Percentiles rank a stretch among this genome's conserved stretches.
Conservation (phyloP, 2,329 filamentous ascomycete genomes). For the Pyrenophora seminiperda region DNA sequence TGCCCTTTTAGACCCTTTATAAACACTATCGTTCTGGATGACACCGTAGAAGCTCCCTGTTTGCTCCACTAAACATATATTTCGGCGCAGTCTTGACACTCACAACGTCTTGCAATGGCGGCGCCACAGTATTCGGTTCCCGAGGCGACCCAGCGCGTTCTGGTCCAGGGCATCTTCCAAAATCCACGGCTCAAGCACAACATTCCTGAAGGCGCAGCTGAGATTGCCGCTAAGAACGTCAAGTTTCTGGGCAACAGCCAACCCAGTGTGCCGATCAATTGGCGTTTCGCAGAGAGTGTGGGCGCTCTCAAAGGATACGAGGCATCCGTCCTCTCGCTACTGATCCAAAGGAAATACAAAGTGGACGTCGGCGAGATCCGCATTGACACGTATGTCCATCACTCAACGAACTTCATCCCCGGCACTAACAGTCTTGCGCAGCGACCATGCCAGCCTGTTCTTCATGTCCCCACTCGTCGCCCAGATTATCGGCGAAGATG, state of each 20-base stretch:
- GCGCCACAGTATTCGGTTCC: too few species aligned
- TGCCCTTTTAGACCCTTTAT: too few species aligned
- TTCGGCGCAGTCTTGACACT: too few species aligned
- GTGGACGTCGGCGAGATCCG: slow-evolving; percentile 48
- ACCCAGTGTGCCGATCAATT: slow-evolving; percentile 60
- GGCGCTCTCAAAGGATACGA: slow-evolving; percentile 57
- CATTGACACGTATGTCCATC: slow-evolving; percentile 53
- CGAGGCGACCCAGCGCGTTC: too few species aligned
- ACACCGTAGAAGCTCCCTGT: too few species aligned
- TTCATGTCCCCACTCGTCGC: slow-evolving; percentile 51
- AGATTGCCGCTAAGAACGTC: slow-evolving; percentile 35
- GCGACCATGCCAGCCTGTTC: slow-evolving; percentile 53
- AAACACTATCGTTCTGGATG: too few species aligned
- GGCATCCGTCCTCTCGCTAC: slow-evolving; percentile 53
- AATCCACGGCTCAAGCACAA: too few species aligned
- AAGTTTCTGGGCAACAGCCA: slow-evolving; percentile 51
- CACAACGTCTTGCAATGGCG: too few species aligned
- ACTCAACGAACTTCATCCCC: neutral
- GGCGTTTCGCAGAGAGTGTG: slow-evolving; percentile 62
- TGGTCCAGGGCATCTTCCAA: too few species aligned
- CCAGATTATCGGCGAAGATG: slow-evolving; percentile 38
- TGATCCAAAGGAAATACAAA: slow-evolving; percentile 56
- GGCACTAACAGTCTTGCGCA: neutral
- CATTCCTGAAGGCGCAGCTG: too few species aligned
- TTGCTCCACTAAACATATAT: too few species aligned